phyloP scores from a whole-genome alignment of 371 early-diverging fungal genomes.

The Mortierella sp. region DNA sequence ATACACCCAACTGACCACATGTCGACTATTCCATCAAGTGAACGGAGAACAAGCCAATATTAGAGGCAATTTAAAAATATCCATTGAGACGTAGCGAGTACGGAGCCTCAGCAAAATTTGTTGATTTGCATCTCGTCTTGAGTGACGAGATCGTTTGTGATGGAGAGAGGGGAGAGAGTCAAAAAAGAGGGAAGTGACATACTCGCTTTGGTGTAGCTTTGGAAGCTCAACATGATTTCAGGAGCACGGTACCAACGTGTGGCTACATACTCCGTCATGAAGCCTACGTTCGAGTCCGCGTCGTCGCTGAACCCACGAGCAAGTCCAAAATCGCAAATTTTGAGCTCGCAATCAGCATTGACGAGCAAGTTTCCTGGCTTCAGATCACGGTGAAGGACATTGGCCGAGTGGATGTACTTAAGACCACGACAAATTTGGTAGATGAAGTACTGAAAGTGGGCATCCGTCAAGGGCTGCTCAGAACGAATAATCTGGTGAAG shows the following conservation, averaged over 20 bases:
- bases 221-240: constrained; percentile 96
- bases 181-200: constrained; percentile 46
- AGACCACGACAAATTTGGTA: constrained; percentile 97
- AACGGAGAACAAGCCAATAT: too few relatives aligned
- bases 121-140: too few relatives aligned
- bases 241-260: constrained; percentile 99
- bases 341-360: constrained; percentile 97
- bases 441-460: constrained; percentile 98
- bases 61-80: too few relatives aligned
- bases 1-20: constrained; percentile 99
- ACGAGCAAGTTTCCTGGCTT: constrained; percentile 97
- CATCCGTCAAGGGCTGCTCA: constrained; percentile 92
- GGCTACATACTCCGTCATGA: constrained; percentile 97
- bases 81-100: too few relatives aligned
- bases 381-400: constrained; percentile 97
- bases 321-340: constrained; percentile 96
- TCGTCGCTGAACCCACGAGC: constrained; percentile 91
- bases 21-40: too few relatives aligned
- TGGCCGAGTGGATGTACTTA: constrained; percentile 98
- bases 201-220: constrained; percentile 96
- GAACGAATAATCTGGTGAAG: constrained; percentile 98
- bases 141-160: too few relatives aligned
- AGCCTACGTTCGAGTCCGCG: constrained; percentile 84
- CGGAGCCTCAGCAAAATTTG: too few relatives aligned
- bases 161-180: too few relatives aligned